These are phyloP conservation scores for Xylaria acuta DNA, from an alignment of 495 filamentous ascomycete genomes.

Conservation along the genomic window DNA sequence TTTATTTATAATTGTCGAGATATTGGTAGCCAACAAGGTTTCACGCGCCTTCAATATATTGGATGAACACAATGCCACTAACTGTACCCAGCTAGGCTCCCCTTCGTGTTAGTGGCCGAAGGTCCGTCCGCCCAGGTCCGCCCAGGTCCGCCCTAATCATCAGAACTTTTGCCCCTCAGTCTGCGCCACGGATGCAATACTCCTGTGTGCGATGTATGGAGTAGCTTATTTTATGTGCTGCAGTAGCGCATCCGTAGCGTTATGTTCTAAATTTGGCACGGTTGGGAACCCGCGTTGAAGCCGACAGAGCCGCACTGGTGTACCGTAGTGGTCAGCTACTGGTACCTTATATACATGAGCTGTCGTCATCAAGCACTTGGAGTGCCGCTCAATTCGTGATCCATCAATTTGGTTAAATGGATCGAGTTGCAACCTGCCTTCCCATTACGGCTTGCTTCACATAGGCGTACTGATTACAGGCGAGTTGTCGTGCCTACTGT, in stretches of 20 bases:
- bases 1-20: neutral
- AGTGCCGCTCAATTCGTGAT: neutral
- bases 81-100: neutral
- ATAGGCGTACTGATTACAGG: neutral
- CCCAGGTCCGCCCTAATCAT: neutral
- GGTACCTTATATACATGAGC: neutral
- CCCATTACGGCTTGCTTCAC: neutral
- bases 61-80: neutral
- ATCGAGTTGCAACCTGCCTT: neutral
- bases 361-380: constrained; percentile 3
- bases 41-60: neutral
- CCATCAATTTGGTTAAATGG: constrained; percentile 14
- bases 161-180: constrained; percentile 17
- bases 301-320: constrained; percentile 22
- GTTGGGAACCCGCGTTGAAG: constrained; percentile 7
- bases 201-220: neutral
- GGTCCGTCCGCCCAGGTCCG: too few relatives aligned
- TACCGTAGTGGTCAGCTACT: neutral
- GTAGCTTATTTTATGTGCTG: neutral
- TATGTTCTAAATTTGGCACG: constrained; percentile 19
- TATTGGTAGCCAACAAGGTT: neutral
- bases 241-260: constrained; percentile 16
- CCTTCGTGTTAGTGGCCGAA: neutral
- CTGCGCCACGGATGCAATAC: neutral
- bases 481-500: neutral